Evolutionary conservation across 73 alveolate genomes (phyloP), one percentile per base, ranked within the genome.

Genomic region (Paramecium pentaurelia): DNA sequence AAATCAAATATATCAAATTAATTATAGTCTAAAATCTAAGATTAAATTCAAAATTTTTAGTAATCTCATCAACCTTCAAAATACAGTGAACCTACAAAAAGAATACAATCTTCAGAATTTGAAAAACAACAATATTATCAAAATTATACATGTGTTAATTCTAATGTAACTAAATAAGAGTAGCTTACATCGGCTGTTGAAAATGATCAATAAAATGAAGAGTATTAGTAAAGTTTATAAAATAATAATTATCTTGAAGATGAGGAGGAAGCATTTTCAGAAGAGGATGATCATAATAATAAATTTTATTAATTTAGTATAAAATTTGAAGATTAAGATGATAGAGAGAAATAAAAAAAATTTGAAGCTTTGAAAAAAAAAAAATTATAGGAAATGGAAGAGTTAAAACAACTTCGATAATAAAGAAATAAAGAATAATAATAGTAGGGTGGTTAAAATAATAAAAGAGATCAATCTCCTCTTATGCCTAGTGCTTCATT

Each of bases 401-500:
- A 80, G 30, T 1, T 80, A 80, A 40, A 36, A 47, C 22, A 45
- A 27, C 71, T 80, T 36, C 6, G 91, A n/a, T 49, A 44, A 80
- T 27, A 12, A 22, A 40, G 91, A 80, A 47, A 49, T 42, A 80
- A 80, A 80, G 77, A 45, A 22, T 28, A 80, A 80, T 2, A 80
- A n/a, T n/a, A n/a, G n/a, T 4, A 44, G 20, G 14, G 10, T 6
- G 22, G 36, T 20, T 54, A 54, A 18, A 42, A 4, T 27, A 49
- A 49, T 32, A 80, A 49, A 20, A 16, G 87, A 12, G 60, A 37
- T 73, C 87, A 20, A 36, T 80, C 71, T 8, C 73, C 91, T 14
- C 58, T 80, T 2, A 80, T 80, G 91, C 91, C 91, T n/a, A 80
- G 91, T 45, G 91, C 91, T 6, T 75, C 88, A 14, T 37, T 75